phyloP scores from a whole-genome alignment of 1,284 basidiomycete genomes.

The Trichosporon faecale region DNA sequence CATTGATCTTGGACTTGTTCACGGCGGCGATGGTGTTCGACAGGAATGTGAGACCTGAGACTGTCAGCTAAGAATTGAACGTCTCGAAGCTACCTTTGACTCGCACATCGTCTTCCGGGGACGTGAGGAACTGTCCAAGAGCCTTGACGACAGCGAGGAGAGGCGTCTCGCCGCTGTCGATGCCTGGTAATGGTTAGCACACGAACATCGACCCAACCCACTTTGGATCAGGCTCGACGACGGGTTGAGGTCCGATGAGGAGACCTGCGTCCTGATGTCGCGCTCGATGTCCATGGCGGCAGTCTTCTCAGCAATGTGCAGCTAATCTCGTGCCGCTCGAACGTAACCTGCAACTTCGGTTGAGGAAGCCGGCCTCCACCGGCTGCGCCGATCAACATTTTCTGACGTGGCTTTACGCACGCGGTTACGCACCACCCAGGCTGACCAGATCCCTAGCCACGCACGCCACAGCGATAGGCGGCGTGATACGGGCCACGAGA shows the following conservation, averaged over 20 bases:
- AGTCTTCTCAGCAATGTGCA: slow-evolving; percentile 5
- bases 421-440: not conserved
- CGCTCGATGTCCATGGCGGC: slow-evolving; percentile 44
- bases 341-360: slow-evolving; percentile 4
- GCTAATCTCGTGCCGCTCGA: not conserved
- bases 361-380: slow-evolving; percentile 6
- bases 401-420: not conserved
- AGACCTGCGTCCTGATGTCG: slow-evolving; percentile 45
- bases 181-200: slow-evolving; percentile 56
- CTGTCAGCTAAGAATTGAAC: not conserved
- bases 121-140: slow-evolving; percentile 79
- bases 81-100: slow-evolving; percentile 64
- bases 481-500: slow-evolving; percentile 1
- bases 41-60: slow-evolving; percentile 43
- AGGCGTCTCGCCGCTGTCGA: slow-evolving; percentile 61
- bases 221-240: slow-evolving; percentile 41
- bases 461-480: not conserved
- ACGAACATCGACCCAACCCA: slow-evolving; percentile 19
- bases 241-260: slow-evolving; percentile 42
- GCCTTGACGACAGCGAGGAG: slow-evolving; percentile 81
- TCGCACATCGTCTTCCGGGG: slow-evolving; percentile 73
- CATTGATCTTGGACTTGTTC: slow-evolving; percentile 66
- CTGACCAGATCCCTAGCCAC: not conserved
- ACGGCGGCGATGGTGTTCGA: slow-evolving; percentile 64
- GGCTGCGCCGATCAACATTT: not conserved